Percentiles rank a stretch among this genome's conserved stretches.
Evolutionary conservation across 768 basidiomycete genomes (phyloP).

Genomic region (Collybia sordida): DNA sequence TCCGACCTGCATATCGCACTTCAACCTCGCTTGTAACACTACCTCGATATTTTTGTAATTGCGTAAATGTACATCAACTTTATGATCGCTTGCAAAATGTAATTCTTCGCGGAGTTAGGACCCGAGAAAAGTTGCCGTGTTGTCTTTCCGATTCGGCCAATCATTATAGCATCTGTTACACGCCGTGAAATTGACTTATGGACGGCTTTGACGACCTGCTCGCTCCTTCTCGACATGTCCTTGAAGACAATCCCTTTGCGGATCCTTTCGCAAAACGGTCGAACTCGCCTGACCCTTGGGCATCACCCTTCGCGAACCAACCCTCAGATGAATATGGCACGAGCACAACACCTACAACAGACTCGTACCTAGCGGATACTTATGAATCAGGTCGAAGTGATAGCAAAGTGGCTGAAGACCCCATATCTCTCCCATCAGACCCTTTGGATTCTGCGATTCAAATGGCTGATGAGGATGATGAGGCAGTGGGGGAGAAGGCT

Average conservation of each 20-base stretch:
- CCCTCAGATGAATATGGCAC: conserved; percentile 27
- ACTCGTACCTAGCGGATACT: conserved; percentile 24
- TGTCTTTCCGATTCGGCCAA: too few relatives aligned
- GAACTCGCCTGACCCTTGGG: conserved; percentile 76
- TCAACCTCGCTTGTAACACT: too few relatives aligned
- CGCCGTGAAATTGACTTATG: conserved; percentile 35
- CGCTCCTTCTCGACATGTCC: conserved; percentile 51
- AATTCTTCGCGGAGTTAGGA: too few relatives aligned
- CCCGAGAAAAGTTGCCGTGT: too few relatives aligned
- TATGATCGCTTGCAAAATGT: too few relatives aligned
- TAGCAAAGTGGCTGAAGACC: conserved; percentile 21
- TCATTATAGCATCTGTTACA: too few relatives aligned
- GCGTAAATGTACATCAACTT: too few relatives aligned
- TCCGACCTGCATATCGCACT: too few relatives aligned
- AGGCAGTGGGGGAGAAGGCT: conserved; percentile 22
- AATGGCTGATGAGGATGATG: conserved; percentile 23
- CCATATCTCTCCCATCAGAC: conserved; percentile 25
- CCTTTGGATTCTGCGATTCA: conserved; percentile 30
- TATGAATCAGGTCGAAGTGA: conserved; percentile 23
- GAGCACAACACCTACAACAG: conserved; percentile 17
- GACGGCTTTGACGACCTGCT: conserved; percentile 80
- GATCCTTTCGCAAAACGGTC: conserved; percentile 72
- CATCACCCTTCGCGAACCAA: conserved; percentile 48
- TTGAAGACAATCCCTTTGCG: conserved; percentile 78
- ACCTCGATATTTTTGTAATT: too few relatives aligned